Percentiles rank a stretch among this genome's conserved stretches.
These are phyloP conservation scores for Rhodotorula kratochvilovae DNA, from an alignment of 768 basidiomycete species.

Conservation along the genomic window DNA sequence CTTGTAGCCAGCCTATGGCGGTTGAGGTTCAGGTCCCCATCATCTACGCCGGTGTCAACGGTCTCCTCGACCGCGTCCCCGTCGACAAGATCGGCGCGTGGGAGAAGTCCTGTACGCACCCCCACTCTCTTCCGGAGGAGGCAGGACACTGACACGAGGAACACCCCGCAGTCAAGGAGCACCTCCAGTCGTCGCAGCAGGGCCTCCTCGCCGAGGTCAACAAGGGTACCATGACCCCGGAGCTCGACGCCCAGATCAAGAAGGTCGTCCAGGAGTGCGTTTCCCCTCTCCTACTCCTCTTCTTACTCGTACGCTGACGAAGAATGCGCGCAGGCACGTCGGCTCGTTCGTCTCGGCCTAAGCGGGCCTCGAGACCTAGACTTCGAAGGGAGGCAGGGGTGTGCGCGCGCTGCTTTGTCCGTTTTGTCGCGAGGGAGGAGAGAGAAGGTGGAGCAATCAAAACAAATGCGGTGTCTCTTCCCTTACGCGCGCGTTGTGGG, in stretches of 20 bases:
- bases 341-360: too few relatives aligned
- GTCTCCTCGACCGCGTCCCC: constrained; percentile 93
- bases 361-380: too few relatives aligned
- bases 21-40: constrained; percentile 66
- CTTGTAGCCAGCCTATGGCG: constrained; percentile 63
- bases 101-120: constrained; percentile 41
- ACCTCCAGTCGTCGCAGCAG: constrained; percentile 68
- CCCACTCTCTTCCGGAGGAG: too few relatives aligned
- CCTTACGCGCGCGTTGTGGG: too few relatives aligned
- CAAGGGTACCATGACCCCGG: constrained; percentile 74
- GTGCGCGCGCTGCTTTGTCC: too few relatives aligned
- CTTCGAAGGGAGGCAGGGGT: too few relatives aligned
- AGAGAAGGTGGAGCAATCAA: too few relatives aligned
- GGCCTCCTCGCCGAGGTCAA: constrained; percentile 78
- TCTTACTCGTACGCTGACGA: too few relatives aligned
- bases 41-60: constrained; percentile 71
- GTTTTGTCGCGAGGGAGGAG: too few relatives aligned
- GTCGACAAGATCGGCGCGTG: constrained; percentile 62
- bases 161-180: constrained; percentile 59
- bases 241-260: constrained; percentile 91
- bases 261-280: constrained; percentile 50
- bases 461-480: too few relatives aligned
- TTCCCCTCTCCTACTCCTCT: not conserved
- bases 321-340: too few relatives aligned
- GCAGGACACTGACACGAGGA: constrained; percentile 53